A percentile compares a stretch with the other conserved stretches of the same genome.
These are phyloP conservation scores for Suillus sp. DNA, from an alignment of 768 basidiomycete species.

Conservation along the genomic window DNA sequence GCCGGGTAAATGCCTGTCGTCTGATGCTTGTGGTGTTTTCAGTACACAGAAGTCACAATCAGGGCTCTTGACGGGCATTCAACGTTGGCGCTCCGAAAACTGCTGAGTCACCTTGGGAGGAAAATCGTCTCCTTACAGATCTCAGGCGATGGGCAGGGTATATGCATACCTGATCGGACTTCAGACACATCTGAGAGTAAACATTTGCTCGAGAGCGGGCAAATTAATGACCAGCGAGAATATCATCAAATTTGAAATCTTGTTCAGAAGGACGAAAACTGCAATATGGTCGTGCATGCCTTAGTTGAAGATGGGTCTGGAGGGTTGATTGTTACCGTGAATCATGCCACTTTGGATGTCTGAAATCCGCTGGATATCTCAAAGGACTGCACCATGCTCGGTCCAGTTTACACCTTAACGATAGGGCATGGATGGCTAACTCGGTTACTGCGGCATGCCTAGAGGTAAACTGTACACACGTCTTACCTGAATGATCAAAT, in stretches of 20 bases:
- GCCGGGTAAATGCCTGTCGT: neutral
- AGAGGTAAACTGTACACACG: no score
- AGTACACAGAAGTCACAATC: neutral
- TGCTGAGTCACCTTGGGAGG: neutral
- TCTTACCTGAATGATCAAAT: no score
- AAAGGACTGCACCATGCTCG: no score
- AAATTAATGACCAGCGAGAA: neutral
- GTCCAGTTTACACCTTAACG: no score
- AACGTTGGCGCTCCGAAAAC: neutral
- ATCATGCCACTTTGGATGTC: no score
- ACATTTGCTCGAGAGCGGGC: neutral
- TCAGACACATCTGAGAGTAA: neutral
- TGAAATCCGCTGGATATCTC: no score
- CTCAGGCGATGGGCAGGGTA: neutral
- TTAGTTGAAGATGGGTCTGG: neutral
- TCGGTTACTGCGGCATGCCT: no score
- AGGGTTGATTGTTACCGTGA: neutral
- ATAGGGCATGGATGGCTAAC: no score
- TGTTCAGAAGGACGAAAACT: neutral
- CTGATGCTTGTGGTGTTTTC: constrained; percentile 12
- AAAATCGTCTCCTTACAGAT: neutral
- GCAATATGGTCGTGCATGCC: neutral
- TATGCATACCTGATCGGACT: neutral
- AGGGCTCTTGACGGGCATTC: neutral
- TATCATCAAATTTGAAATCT: neutral